Base-by-base conservation (phyloP, 1,284 basidiomycete genomes). In the Moesziomyces antarcticus region DNA sequence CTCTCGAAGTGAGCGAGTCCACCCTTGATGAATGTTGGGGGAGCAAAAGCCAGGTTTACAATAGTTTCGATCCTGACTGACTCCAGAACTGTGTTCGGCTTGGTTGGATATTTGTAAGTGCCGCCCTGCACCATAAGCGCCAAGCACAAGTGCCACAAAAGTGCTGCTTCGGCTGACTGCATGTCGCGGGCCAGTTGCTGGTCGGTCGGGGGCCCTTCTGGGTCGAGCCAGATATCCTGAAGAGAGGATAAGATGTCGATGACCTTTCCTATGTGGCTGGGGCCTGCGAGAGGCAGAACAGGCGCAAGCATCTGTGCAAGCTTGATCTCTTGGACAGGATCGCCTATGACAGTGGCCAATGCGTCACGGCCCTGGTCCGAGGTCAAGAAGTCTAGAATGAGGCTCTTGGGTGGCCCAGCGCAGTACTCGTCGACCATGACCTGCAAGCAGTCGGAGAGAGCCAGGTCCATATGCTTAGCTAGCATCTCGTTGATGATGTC, bases 161-260 rank as follows among this genome's bases (percentile, higher is more conserved):
- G 47, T 1, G 45, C 41, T 9, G 47, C 50, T 0, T 41, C 56
- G 5, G 60, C 67, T 3, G 47, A 21, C 6, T 46, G 37, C 37
- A 40, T 43, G 20, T 56, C 54, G 1, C 45, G 53, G 2, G 35
- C 22, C 30, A 22, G 20, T 6, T 48, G 41, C 16, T 25, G 20
- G 4, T 49, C 27, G 14, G 56, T 11, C 11, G 56, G 11, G 1
- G 25, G 18, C 2, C 42, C 37, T 5, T 58, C 41, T 1, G 27
- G 37, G 5, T 51, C 53, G 3, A 25, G 14, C 70, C 70, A 73
- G 30, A 73, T 37, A 22, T 44, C 56, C 21, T 59, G 50, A 13
- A 73, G 47, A n/a, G 41, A 33, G 24, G 27, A n/a, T 3, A 73
- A 43, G 3, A 73, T 16, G 1, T 33, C 30, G 45, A 24, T 27